These are phyloP conservation scores for Zea luxurians DNA, from an alignment of 176 grass and related monocot species.

Conservation along the genomic window DNA sequence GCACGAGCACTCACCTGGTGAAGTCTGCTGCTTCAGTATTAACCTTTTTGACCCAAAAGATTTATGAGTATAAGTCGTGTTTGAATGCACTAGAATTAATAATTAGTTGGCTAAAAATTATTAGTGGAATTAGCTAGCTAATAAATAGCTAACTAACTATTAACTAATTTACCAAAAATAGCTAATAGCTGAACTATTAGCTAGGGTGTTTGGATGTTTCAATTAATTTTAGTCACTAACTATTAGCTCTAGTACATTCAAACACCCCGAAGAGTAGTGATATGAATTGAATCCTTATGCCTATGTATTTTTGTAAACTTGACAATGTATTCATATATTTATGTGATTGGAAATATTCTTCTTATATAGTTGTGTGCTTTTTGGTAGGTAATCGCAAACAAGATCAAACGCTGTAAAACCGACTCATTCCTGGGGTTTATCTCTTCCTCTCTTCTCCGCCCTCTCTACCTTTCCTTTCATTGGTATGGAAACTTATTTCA, in stretches of 20 bases:
- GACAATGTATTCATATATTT: neutral
- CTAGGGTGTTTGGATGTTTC: too few relatives aligned
- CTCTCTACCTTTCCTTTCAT: neutral
- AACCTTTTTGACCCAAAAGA: slow-evolving; percentile 96
- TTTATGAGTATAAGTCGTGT: slow-evolving; percentile 29
- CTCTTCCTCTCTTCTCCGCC: slow-evolving; percentile 5
- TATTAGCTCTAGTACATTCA: too few relatives aligned
- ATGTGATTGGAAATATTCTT: slow-evolving; percentile 17
- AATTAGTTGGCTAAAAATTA: too few relatives aligned
- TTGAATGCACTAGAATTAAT: too few relatives aligned
- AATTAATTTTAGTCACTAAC: too few relatives aligned
- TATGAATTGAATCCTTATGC: neutral
- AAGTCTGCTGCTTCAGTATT: slow-evolving; percentile 92
- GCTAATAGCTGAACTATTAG: too few relatives aligned
- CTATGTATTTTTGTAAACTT: neutral
- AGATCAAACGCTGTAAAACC: slow-evolving; percentile 96
- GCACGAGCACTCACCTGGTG: too few relatives aligned
- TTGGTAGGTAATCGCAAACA: slow-evolving; percentile 75
- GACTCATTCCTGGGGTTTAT: slow-evolving; percentile 72
- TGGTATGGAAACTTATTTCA: slow-evolving; percentile 5
- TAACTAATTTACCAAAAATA: too few relatives aligned
- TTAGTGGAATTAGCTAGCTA: too few relatives aligned
- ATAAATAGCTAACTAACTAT: too few relatives aligned
- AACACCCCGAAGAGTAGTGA: too few relatives aligned
- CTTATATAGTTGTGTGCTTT: slow-evolving; percentile 25